Evolutionary conservation across 805 yeast species (phyloP).

Genomic region (Nadsonia fulvescens): DNA sequence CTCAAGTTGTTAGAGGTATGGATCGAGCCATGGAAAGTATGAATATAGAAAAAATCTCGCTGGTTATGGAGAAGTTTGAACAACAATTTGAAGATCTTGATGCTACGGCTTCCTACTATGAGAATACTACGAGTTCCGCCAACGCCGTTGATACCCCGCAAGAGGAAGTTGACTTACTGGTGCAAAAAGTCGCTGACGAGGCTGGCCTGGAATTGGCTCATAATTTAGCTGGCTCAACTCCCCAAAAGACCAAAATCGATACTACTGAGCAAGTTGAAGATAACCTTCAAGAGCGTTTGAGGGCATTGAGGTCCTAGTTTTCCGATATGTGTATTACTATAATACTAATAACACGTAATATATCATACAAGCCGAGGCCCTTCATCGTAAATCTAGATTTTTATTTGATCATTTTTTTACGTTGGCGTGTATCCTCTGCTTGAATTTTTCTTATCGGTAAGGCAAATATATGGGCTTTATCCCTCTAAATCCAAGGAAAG

Average conservation of each 20-base stretch:
- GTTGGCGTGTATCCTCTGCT: too few species aligned
- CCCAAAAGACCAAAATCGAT: slow-evolving; percentile 37
- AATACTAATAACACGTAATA: too few species aligned
- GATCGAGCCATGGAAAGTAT: slow-evolving; percentile 87
- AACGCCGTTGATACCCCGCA: slow-evolving; percentile 85
- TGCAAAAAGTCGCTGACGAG: slow-evolving; percentile 90
- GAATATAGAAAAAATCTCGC: slow-evolving; percentile 83
- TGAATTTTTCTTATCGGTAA: too few species aligned
- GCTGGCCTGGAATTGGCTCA: slow-evolving; percentile 90
- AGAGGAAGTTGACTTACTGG: slow-evolving; percentile 79
- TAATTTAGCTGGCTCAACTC: slow-evolving; percentile 34
- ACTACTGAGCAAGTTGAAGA: slow-evolving; percentile 60
- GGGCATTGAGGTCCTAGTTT: slow-evolving; percentile 87
- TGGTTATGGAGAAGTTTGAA: slow-evolving; percentile 96
- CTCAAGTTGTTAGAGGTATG: slow-evolving; percentile 86
- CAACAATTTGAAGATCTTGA: slow-evolving; percentile 91
- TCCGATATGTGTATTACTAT: too few species aligned
- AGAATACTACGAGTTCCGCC: slow-evolving; percentile 71
- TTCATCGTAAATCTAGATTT: too few species aligned
- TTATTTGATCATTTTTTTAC: too few species aligned
- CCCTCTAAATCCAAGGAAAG: too few species aligned
- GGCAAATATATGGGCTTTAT: too few species aligned
- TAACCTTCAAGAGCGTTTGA: slow-evolving; percentile 64
- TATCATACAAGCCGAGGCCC: too few species aligned
- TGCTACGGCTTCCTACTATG: slow-evolving; percentile 84